These are phyloP conservation scores for Tausonia pullulans DNA, from an alignment of 1,284 basidiomycete genomes.

Conservation along the genomic window DNA sequence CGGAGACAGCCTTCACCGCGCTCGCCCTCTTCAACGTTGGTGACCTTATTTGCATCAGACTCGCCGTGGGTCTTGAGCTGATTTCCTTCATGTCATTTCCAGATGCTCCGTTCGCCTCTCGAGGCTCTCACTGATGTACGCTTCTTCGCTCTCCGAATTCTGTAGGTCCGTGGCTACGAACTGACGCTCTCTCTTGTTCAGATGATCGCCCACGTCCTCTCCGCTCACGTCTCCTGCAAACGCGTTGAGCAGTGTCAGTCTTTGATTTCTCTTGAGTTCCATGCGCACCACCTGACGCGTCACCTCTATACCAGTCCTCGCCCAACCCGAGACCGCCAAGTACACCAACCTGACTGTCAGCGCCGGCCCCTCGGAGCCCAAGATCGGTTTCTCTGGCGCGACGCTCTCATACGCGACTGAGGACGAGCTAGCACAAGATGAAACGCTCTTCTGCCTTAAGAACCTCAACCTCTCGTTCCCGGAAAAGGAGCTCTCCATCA, in stretches of 20 bases:
- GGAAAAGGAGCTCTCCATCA: slow-evolving; percentile 31
- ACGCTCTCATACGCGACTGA: slow-evolving; percentile 30
- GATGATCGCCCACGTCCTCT: slow-evolving; percentile 39
- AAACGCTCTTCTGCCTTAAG: slow-evolving; percentile 34
- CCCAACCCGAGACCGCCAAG: slow-evolving; percentile 45
- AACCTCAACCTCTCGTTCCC: slow-evolving; percentile 40
- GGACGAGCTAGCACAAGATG: slow-evolving; percentile 23
- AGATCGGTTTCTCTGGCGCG: slow-evolving; percentile 42
- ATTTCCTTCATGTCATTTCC: not conserved
- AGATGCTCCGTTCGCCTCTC: slow-evolving; percentile 19
- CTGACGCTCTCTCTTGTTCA: not conserved
- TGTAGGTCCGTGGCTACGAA: not conserved
- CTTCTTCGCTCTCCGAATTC: not conserved
- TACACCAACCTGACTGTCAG: slow-evolving; percentile 37
- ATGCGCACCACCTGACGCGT: slow-evolving; percentile 13
- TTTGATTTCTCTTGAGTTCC: not conserved
- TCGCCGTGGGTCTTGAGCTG: not conserved
- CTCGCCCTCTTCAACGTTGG: slow-evolving; percentile 44
- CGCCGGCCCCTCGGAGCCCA: slow-evolving; percentile 28
- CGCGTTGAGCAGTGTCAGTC: slow-evolving; percentile 24
- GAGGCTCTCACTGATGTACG: slow-evolving; percentile 20
- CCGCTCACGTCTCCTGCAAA: slow-evolving; percentile 35
- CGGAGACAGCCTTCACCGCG: slow-evolving; percentile 40
- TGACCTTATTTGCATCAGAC: slow-evolving; percentile 7
- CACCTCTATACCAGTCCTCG: slow-evolving; percentile 30